Base-by-base conservation (phyloP, 495 filamentous ascomycete genomes). In the Penicillium turbatum region DNA sequence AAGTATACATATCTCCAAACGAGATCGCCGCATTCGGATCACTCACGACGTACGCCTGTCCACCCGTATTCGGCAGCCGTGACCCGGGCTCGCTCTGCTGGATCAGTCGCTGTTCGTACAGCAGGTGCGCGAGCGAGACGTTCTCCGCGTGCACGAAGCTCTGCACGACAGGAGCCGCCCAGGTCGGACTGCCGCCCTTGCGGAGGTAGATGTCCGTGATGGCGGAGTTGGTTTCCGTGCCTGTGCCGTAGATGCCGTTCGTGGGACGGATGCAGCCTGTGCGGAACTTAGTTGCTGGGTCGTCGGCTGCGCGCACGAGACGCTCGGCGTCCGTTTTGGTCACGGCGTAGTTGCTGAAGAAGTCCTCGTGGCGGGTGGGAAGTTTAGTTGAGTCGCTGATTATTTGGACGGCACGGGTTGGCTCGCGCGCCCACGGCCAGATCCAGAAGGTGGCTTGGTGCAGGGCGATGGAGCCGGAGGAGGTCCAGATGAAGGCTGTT, bases 211-310 rank as follows among this genome's bases (percentile, higher is more conserved):
- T 65, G 53, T 40, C 78, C 0, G 74, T 76, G 26, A 84, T 61
- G 0, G 75, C 61, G 21, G 48, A 55, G 42, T 61, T 78, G 29
- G 73, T 73, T 56, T 81, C 77, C 6, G 66, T 78, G 2, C 79
- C 79, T 46, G 81, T 73, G 12, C 81, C 82, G 46, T 83, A 83
- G 50, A 85, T 77, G 12, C 76, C 79, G 57, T 83, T 84, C 19
- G 76, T 71, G 3, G 82, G 82, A 3, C 82, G 73, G 57, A 85
- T 76, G 43, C 73, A 68, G 6, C 82, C 81, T 0, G 82, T 85
- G 8, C 80, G 75, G 60, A 85, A 82, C 6, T 64, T 66, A 2
- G 55, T 54, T 6, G 48, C 44, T 5, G 62, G 56, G 10, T 65
- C 43, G 54, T 83, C 77, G 10, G 76, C 73, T n/a, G 56, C 59